Conservation (phyloP, 2,329 filamentous ascomycete species). For the Botrytis aclada region DNA sequence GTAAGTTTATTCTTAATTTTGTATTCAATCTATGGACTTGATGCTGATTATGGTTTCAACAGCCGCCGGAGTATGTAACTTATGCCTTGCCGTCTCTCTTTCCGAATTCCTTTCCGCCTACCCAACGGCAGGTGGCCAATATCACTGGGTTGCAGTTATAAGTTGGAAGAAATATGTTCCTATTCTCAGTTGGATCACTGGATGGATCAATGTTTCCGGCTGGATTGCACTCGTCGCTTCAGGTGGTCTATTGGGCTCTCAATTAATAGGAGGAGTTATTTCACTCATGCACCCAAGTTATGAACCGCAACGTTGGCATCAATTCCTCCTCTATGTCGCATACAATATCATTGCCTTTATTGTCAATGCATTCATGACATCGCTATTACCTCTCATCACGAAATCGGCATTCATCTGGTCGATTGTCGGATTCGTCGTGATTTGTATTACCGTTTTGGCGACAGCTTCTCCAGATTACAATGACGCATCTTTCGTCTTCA, state of each 20-base stretch:
- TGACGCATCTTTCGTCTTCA: conserved; percentile 51
- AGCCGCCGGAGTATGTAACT: conserved; percentile 50
- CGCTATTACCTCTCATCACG: conserved; percentile 49
- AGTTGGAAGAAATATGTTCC: conserved; percentile 46
- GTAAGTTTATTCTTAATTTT: conserved; percentile 42
- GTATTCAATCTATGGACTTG: neutral
- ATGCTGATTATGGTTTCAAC: neutral
- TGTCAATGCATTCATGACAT: conserved; percentile 49
- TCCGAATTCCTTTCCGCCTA: conserved; percentile 56
- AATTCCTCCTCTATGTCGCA: conserved; percentile 51
- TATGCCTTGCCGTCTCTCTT: conserved; percentile 55
- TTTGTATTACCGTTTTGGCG: conserved; percentile 50
- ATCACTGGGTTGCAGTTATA: conserved; percentile 56
- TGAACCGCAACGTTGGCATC: conserved; percentile 44
- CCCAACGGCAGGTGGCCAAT: conserved; percentile 55
- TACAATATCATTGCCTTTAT: conserved; percentile 45
- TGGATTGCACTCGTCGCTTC: conserved; percentile 47
- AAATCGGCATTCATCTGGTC: conserved; percentile 52
- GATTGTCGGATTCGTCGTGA: conserved; percentile 49
- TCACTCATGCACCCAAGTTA: conserved; percentile 49
- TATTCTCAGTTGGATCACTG: conserved; percentile 45
- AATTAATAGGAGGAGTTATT: conserved; percentile 53
- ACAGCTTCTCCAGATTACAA: conserved; percentile 52
- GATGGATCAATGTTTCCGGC: conserved; percentile 48
- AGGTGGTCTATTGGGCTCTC: conserved; percentile 51